Base-by-base conservation (phyloP, 768 basidiomycete genomes). In the Boletus bicolor region DNA sequence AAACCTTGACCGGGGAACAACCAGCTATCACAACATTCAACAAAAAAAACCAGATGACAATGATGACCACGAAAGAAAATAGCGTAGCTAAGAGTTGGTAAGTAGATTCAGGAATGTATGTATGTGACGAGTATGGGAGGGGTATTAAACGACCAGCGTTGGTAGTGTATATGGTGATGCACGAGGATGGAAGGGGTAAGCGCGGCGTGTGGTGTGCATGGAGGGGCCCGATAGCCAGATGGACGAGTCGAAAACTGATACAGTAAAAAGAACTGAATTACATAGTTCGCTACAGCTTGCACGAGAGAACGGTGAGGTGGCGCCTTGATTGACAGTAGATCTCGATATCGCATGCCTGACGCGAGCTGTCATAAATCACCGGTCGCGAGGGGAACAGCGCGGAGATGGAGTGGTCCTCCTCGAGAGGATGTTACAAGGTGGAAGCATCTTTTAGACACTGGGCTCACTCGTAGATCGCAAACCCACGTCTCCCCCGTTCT, bases 121-220 rank as follows among this genome's bases (percentile, higher is more conserved):
- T 55, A 46, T 47, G 45, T 44, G 49, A 15, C 45, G 39, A 58
- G 45, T 55, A 55, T 59, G 56, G 34, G 35, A 41, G 7, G 59
- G 68, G 68, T 68, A 68, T 68, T 55, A 62, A 60, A 67, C 68
- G 68, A 30, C 68, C 68, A 51, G 68, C 65, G 65, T 55, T 45
- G 48, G 37, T 65, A 53, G n/a, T 61, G 46, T 60, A 59, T 56
- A 44, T 45, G 46, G 24, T 51, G 35, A 57, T 52, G 49, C 39
- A 26, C 26, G 42, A 36, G 36, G 30, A 48, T 39, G 41, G 36
- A 45, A 35, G 24, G 47, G 49, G 38, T 44, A 44, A 43, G 24
- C 30, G 37, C 30, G 37, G 39, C 14, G 15, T 28, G 52, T 42
- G n/a, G 17, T 42, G 49, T 34, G 46, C 19, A 32, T 43, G 19